Evolutionary conservation across 257 asterid genomes (phyloP).

Genomic region (Nicotiana benthamiana): DNA sequence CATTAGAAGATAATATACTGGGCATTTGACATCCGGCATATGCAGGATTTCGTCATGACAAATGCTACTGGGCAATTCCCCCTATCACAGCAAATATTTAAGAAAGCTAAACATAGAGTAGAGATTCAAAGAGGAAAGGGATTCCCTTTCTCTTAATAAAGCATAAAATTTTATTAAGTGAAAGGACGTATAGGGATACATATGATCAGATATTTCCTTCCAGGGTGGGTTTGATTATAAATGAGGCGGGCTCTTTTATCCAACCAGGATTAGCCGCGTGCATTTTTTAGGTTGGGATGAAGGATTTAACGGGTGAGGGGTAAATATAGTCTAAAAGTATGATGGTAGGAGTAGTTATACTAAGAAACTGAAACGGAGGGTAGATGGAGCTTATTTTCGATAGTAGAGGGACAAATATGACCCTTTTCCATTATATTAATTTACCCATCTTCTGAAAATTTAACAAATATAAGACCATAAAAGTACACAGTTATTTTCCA

Average conservation of each 20-base stretch:
- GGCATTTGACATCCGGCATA: not conserved
- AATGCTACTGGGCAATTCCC: not conserved
- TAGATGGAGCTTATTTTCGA: too few relatives aligned
- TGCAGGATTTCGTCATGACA: not conserved
- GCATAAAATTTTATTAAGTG: too few relatives aligned
- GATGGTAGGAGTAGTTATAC: too few relatives aligned
- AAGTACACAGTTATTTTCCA: not conserved
- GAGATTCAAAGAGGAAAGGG: not conserved
- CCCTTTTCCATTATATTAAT: not conserved
- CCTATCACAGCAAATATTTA: not conserved
- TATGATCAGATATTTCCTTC: not conserved
- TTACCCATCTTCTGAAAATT: not conserved
- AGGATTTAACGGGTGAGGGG: too few relatives aligned
- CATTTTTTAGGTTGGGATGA: too few relatives aligned
- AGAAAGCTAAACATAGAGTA: not conserved
- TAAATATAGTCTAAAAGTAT: too few relatives aligned
- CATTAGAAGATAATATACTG: not conserved
- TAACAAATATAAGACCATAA: not conserved
- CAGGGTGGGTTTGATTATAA: too few relatives aligned
- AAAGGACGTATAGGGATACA: not conserved
- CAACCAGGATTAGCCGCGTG: too few relatives aligned
- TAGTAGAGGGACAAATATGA: too few relatives aligned
- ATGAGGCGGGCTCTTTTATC: too few relatives aligned
- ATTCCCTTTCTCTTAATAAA: not conserved
- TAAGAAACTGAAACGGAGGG: too few relatives aligned